Evolutionary conservation across 192 early-diverging fungal species (phyloP).

Genomic region (Spizellomyces sp.): DNA sequence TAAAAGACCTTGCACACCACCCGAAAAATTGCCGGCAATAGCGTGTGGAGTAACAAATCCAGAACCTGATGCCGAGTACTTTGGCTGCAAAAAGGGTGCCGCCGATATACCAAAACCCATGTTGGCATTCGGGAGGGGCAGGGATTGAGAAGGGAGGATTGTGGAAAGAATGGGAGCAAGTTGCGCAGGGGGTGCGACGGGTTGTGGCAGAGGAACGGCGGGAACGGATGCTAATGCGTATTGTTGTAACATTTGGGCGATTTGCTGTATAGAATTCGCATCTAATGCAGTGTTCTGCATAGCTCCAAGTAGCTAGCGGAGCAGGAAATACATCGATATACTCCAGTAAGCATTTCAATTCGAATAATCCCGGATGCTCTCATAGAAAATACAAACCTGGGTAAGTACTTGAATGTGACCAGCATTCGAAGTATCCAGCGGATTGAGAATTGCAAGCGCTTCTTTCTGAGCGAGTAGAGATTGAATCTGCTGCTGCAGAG

Average conservation of each 20-base stretch:
- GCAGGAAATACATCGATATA: neutral
- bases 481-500: conserved; percentile 45
- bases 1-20: conserved; percentile 6
- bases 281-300: conserved; percentile 45
- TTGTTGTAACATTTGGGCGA: conserved; percentile 49
- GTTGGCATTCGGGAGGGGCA: neutral
- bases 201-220: neutral
- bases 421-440: conserved; percentile 24
- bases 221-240: conserved; percentile 39
- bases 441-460: conserved; percentile 34
- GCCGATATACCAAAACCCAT: too few species aligned
- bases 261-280: conserved; percentile 41
- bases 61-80: neutral
- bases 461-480: conserved; percentile 43
- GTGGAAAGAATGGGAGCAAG: neutral
- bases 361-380: neutral
- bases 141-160: conserved; percentile 14
- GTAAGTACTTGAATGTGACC: conserved; percentile 37
- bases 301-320: conserved; percentile 42
- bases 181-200: neutral
- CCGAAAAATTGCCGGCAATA: neutral
- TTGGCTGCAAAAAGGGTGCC: conserved; percentile 10
- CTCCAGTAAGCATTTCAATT: too few species aligned
- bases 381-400: conserved; percentile 30
- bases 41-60: neutral